Conservation (phyloP, 331 rosid species). For the Acacia pycnantha region DNA sequence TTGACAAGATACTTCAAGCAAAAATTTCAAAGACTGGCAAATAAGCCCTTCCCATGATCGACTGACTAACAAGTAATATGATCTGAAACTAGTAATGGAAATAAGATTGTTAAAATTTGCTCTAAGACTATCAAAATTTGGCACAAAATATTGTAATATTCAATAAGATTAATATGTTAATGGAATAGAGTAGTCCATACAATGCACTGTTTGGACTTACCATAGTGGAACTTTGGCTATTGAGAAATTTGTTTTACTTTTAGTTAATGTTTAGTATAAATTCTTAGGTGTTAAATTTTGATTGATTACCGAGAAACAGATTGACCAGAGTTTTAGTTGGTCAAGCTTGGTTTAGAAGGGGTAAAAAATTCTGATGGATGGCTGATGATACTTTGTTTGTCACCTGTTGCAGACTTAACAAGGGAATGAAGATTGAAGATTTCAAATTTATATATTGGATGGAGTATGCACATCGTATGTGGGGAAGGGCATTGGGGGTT, state of each 20-base stretch:
- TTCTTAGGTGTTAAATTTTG: background rate
- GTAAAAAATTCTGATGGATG: background rate
- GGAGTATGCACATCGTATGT: constrained; percentile 94
- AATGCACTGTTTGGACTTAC: background rate
- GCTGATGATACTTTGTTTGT: constrained; percentile 25
- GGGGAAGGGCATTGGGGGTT: constrained; percentile 93
- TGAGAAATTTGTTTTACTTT: background rate
- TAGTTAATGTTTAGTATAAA: background rate
- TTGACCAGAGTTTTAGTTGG: background rate
- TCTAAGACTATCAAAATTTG: background rate
- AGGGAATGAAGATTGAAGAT: constrained; percentile 66
- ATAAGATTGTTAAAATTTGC: background rate
- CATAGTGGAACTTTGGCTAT: background rate
- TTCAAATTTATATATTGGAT: constrained; percentile 75
- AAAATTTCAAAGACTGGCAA: background rate
- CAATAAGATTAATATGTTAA: background rate
- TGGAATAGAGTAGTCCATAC: background rate
- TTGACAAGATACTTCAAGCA: background rate
- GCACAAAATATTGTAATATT: background rate
- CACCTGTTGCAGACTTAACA: constrained; percentile 46
- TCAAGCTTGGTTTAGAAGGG: constrained; percentile 12
- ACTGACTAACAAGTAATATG: background rate
- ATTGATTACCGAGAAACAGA: background rate
- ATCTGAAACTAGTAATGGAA: background rate
- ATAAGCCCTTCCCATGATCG: background rate